phyloP scores from a whole-genome alignment of 2,329 filamentous ascomycete species.

The Emmonsiellopsis sp. region DNA sequence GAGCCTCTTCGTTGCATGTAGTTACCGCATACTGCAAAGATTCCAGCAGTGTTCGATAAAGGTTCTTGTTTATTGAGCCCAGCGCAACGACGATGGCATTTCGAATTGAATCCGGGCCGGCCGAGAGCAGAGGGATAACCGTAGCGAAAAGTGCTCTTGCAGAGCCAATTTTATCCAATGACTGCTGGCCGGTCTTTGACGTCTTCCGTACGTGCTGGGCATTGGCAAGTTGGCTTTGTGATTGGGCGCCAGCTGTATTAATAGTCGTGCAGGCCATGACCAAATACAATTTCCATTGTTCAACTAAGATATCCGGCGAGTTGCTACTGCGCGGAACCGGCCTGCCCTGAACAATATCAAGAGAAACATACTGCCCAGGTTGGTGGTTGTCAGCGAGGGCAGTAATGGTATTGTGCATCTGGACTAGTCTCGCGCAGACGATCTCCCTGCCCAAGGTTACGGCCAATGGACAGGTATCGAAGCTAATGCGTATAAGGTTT shows the following conservation, averaged over 20 bases:
- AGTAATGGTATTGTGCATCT: slow-evolving; percentile 83
- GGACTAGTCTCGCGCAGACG: slow-evolving; percentile 81
- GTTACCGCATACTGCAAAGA: slow-evolving; percentile 80
- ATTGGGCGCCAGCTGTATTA: slow-evolving; percentile 65
- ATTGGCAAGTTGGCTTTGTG: slow-evolving; percentile 49
- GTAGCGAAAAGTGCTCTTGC: slow-evolving; percentile 85
- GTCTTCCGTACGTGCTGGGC: slow-evolving; percentile 72
- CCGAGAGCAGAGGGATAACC: slow-evolving; percentile 77
- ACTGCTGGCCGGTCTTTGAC: slow-evolving; percentile 57
- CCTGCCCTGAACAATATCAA: slow-evolving; percentile 29
- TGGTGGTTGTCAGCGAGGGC: slow-evolving; percentile 58
- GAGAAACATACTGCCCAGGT: slow-evolving; percentile 19
- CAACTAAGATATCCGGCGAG: slow-evolving; percentile 72
- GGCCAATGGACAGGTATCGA: slow-evolving; percentile 82
- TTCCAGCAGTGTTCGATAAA: slow-evolving; percentile 84
- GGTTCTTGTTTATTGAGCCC: slow-evolving; percentile 88
- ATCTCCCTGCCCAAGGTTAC: slow-evolving; percentile 85
- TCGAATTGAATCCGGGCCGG: slow-evolving; percentile 68
- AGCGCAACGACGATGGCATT: slow-evolving; percentile 86
- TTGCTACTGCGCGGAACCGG: slow-evolving; percentile 37
- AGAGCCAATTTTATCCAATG: slow-evolving; percentile 73
- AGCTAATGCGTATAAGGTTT: slow-evolving; percentile 82
- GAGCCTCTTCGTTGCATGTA: slow-evolving; percentile 80
- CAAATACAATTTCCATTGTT: slow-evolving; percentile 96
- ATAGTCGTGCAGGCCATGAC: slow-evolving; percentile 96